Conservation (phyloP, 768 basidiomycete species). For the Termitomyces sp. region DNA sequence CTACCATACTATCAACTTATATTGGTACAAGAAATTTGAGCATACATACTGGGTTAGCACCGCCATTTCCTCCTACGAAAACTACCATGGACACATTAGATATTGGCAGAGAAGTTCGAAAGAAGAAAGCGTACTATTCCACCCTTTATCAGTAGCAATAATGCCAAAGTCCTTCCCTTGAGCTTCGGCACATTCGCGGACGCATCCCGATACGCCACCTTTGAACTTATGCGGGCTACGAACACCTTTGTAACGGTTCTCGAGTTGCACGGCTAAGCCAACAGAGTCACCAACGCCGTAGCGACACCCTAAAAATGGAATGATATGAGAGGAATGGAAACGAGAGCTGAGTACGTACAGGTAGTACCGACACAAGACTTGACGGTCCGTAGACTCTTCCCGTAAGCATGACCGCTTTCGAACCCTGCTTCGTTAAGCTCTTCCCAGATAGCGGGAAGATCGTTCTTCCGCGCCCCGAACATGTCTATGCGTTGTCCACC, state of each 20-base stretch:
- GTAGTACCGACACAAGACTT: conserved; percentile 74
- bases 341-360: conserved; percentile 21
- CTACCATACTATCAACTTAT: neutral
- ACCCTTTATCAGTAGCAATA: conserved; percentile 77
- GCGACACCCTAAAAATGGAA: conserved; percentile 39
- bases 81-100: conserved; percentile 21
- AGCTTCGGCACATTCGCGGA: conserved; percentile 75
- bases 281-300: conserved; percentile 75
- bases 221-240: conserved; percentile 72
- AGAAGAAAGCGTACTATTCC: conserved; percentile 37
- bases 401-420: conserved; percentile 75
- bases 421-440: conserved; percentile 61
- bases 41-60: conserved; percentile 33
- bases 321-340: neutral
- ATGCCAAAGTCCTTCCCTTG: conserved; percentile 70
- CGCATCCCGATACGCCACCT: conserved; percentile 71
- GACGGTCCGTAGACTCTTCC: conserved; percentile 64
- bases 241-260: conserved; percentile 69
- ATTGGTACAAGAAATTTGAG: neutral
- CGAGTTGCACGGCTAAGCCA: conserved; percentile 64
- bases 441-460: conserved; percentile 65
- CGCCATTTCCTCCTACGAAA: conserved; percentile 71
- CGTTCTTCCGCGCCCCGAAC: conserved; percentile 67
- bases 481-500: conserved; percentile 60
- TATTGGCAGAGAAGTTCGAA: neutral